A percentile compares a stretch with the other conserved stretches of the same genome.
Conservation (phyloP, 805 yeast species). For the Scheffersomyces lignosus region DNA sequence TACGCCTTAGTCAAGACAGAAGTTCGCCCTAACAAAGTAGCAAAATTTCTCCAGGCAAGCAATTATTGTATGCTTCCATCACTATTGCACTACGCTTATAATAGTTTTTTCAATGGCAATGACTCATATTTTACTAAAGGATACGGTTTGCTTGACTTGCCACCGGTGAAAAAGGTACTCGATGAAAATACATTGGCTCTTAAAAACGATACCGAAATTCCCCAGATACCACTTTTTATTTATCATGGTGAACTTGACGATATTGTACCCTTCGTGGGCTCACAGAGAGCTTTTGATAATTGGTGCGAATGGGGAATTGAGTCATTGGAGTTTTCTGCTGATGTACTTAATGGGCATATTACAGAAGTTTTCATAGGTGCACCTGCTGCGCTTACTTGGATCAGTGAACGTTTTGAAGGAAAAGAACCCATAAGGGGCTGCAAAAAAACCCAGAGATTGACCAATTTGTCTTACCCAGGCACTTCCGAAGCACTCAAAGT, state of each 20-base stretch:
- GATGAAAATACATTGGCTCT: slow-evolving; percentile 23
- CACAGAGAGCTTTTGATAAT: slow-evolving; percentile 18
- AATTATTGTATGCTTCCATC: slow-evolving; percentile 5
- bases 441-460: slow-evolving; percentile 39
- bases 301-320: slow-evolving; percentile 30
- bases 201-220: slow-evolving; percentile 8
- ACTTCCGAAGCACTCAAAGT: slow-evolving; percentile 13
- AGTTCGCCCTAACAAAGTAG: slow-evolving; percentile 3
- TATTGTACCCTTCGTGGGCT: slow-evolving; percentile 9
- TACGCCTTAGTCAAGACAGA: slow-evolving; percentile 1
- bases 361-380: slow-evolving; percentile 16
- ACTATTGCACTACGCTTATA: slow-evolving; percentile 2
- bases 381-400: slow-evolving; percentile 19
- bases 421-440: slow-evolving; percentile 16
- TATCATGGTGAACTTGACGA: slow-evolving; percentile 11
- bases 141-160: slow-evolving; percentile 13
- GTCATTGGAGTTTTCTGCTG: slow-evolving; percentile 28
- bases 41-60: neutral
- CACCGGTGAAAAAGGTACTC: slow-evolving; percentile 12
- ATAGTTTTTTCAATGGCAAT: slow-evolving; percentile 14
- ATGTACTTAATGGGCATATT: slow-evolving; percentile 24
- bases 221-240: slow-evolving; percentile 11
- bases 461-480: slow-evolving; percentile 46
- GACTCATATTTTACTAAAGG: slow-evolving; percentile 13
- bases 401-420: slow-evolving; percentile 15